Conservation (phyloP, 306 rosid genomes). For the Inga leiocalycina region DNA sequence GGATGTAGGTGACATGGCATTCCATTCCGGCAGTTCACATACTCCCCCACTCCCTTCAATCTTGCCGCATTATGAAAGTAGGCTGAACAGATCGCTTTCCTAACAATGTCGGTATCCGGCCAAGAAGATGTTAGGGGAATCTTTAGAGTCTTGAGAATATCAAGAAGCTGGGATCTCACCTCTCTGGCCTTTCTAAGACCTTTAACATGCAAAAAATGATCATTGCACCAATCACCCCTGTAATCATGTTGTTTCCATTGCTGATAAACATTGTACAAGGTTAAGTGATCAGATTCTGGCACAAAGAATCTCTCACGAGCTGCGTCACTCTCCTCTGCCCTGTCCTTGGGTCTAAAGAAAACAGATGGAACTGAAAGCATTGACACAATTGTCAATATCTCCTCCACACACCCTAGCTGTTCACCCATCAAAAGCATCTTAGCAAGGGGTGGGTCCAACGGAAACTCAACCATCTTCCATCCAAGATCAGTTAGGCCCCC, state of each 20-base stretch:
- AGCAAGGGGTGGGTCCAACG: constrained; percentile 96
- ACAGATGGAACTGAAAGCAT: constrained; percentile 99
- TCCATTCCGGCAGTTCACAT: constrained; percentile 81
- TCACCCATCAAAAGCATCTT: constrained; percentile 97
- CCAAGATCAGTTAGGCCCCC: constrained; percentile 90
- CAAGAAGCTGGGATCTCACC: constrained; percentile 91
- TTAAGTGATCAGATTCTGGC: constrained; percentile 94
- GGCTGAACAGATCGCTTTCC: constrained; percentile 94
- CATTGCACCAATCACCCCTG: constrained; percentile 98
- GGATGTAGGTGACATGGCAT: constrained; percentile 98
- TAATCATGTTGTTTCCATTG: constrained; percentile 97
- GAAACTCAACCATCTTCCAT: constrained; percentile 99
- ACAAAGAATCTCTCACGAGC: constrained; percentile 91
- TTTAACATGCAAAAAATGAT: constrained; percentile 90
- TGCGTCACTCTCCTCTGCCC: constrained; percentile 97
- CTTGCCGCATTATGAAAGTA: constrained; percentile 93
- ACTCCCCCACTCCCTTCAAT: constrained; percentile 95
- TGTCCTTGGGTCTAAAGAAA: constrained; percentile 93
- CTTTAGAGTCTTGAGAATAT: constrained; percentile 85
- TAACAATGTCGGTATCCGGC: constrained; percentile 86
- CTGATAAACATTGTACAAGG: constrained; percentile 87
- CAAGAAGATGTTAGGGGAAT: constrained; percentile 73
- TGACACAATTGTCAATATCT: constrained; percentile 90
- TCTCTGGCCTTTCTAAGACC: constrained; percentile 94
- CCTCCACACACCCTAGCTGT: constrained; percentile 76